Base-by-base conservation (phyloP, 768 basidiomycete species). In the Trichaptum fuscoviolaceum region DNA sequence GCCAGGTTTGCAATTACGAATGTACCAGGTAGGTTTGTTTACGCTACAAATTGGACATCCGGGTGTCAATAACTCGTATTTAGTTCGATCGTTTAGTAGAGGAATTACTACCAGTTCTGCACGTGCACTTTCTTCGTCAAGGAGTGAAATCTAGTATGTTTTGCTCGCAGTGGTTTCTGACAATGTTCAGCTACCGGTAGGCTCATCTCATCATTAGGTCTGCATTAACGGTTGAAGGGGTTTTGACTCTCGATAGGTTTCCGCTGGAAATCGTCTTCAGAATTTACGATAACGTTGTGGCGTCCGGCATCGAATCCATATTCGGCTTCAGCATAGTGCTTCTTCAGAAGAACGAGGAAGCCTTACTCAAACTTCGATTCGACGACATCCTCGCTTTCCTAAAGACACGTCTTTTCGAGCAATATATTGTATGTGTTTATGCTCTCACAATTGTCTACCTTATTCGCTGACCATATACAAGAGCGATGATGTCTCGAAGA, bases 71-170 rank as follows among this genome's bases (percentile, higher is more conserved):
- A 36, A 64, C 57, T 27, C 68, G 23, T 63, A 60, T 62, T 7
- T 71, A 99, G 87, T 98, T 99, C 77, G 97, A 99, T 75, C 91
- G 96, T 30, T 78, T 98, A 62, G 79, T 97, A 58, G 97, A 99
- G 74, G 97, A 99, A 70, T 73, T 96, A 10, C 79, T 98, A 3
- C 97, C 97, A 5, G 92, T 96, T 5, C 80, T 99, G 7, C 95
- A 99, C 72, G 80, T 96, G 25, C 97, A 99, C 76, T 93, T 99
- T 72, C 77, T 96, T 34, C 87, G 96, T 34, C 92, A 97, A 77
- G 96, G 96, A 34, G 81, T 99, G 73, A 99, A 98, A 76, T 95
- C 94, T 60, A 96, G 92, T 78, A 99, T 99, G 95, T 99, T 91
- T 74, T 96, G 94, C 73, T 95, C 93, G 17, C 97, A 99, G 70